Base-by-base conservation (phyloP, 2,329 filamentous ascomycete genomes). In the Beauveria scarabaeidicola region DNA sequence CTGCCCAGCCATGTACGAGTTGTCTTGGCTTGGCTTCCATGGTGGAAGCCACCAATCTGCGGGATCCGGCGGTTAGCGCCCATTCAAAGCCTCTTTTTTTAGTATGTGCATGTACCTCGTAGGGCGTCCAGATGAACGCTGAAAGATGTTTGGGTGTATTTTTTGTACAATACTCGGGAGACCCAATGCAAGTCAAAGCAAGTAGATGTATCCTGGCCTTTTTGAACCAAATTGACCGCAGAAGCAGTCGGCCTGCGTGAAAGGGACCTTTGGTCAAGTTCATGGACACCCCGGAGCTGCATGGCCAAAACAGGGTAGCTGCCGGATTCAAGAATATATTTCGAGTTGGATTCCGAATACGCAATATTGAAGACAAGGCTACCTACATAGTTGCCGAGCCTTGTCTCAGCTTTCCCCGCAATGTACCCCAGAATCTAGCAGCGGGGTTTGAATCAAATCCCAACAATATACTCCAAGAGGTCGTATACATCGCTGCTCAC, bases 41-140 rank as follows among this genome's bases (percentile, higher is more conserved):
- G 27, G 6, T 46, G 57, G 5, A 38, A 36, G 17, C 48, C 57
- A 36, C 48, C 57, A 36, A 52, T 59, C 57, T 59, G 19, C n/a
- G 19, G 19, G 50, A 25, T 47, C 6, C 25, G 25, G 17, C 21
- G 36, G 29, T 51, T 27, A 50, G 46, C 29, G 32, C 21, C 19
- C 7, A 32, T n/a, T n/a, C 15, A 58, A 27, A 32, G 9, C 5
- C 55, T 13, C 48, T 11, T 17, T n/a, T 9, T 15, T 8, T 57
- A 21, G 25, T 48, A 8, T 32, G 38, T 10, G 40, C 21, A 7
- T n/a, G 41, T 52, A 59, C 56, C 27, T 59, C 47, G 17, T 59
- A 59, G n/a, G 56, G 56, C n/a, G 48, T 52, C 27, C 56, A 25
- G 17, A 48, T 29, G 23, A 48, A 59, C 46, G 27, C 3, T 44